Evolutionary conservation across 2,329 filamentous ascomycete genomes (phyloP).

Genomic region (Xylaria sp.): DNA sequence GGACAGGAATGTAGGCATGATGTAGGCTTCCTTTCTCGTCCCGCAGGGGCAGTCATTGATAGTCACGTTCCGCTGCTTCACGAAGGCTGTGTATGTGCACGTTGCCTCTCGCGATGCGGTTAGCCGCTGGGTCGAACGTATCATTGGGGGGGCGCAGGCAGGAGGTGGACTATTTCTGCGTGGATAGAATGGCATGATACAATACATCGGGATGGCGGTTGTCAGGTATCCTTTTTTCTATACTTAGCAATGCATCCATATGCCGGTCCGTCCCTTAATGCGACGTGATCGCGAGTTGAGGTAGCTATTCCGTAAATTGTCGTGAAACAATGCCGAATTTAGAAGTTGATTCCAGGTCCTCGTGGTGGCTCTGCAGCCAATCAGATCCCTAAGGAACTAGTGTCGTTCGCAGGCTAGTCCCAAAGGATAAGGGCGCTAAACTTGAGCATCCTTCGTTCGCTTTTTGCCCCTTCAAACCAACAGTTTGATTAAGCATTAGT

Average conservation of each 20-base stretch:
- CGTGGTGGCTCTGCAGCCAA: too few species aligned
- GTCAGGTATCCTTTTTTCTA: too few species aligned
- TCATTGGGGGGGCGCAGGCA: not conserved
- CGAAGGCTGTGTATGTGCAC: not conserved
- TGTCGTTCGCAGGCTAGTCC: too few species aligned
- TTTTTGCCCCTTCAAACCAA: not conserved
- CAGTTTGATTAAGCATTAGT: too few species aligned
- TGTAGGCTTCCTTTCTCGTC: not conserved
- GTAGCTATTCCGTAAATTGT: not conserved
- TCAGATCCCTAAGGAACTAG: not conserved
- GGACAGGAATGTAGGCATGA: constrained; percentile 55
- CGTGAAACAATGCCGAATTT: not conserved
- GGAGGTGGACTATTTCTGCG: not conserved
- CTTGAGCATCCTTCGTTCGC: not conserved
- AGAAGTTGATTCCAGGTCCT: not conserved
- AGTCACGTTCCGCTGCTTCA: not conserved
- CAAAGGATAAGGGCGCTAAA: not conserved
- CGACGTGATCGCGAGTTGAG: not conserved
- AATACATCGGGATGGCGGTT: too few species aligned
- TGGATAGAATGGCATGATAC: not conserved
- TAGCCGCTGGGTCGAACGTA: not conserved
- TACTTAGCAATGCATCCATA: too few species aligned
- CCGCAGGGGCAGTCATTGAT: not conserved
- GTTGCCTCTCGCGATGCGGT: not conserved
- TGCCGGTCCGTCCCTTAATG: not conserved